Base-by-base conservation (phyloP, 345 rosid genomes). In the Moricandia arvensis region DNA sequence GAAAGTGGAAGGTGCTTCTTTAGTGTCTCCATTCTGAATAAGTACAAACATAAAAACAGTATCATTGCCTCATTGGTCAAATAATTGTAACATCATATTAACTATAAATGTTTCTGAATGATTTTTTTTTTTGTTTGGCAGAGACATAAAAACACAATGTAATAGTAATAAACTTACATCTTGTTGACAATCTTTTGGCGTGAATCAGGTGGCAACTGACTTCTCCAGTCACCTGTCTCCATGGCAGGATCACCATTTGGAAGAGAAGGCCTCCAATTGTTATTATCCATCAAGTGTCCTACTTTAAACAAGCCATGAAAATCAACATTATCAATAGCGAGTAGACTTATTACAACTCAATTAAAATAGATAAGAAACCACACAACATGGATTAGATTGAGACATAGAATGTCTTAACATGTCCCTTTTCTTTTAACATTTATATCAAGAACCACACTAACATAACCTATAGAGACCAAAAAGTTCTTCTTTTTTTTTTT, bases 1-100 rank as follows among this genome's bases (percentile, higher is more conserved):
- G 96, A 85, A 82, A 77, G 80, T 30, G 93, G 91, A 66, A 91
- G 86, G 67, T 80, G 90, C 67, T 82, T 82, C 85, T 83, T 86
- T 41, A 91, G 74, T 18, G 89, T 89, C 3, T 86, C 91, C 80
- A 85, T 82, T 84, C 98, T 94, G 65, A 67, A 17, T 77, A 54
- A 24, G 57, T 17, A 45, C 53, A n/a, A 7, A 45, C n/a, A n/a
- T n/a, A n/a, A 34, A 59, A 43, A 27, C 15, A 13, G 15, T 59
- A 27, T 4, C 9, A 55, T 21, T n/a, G 17, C 24, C n/a, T n/a
- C n/a, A n/a, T n/a, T n/a, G n/a, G 74, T 62, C 31, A 54, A 57
- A 29, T 18, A 66, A 65, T 26, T 12, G 6, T 26, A 35, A 29
- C 17, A 57, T 72, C 41, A n/a, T 13, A 18, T n/a, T 2, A 76